Base-by-base conservation (phyloP, 2,329 filamentous ascomycete genomes). In the Graphiopsis chlorocephala region DNA sequence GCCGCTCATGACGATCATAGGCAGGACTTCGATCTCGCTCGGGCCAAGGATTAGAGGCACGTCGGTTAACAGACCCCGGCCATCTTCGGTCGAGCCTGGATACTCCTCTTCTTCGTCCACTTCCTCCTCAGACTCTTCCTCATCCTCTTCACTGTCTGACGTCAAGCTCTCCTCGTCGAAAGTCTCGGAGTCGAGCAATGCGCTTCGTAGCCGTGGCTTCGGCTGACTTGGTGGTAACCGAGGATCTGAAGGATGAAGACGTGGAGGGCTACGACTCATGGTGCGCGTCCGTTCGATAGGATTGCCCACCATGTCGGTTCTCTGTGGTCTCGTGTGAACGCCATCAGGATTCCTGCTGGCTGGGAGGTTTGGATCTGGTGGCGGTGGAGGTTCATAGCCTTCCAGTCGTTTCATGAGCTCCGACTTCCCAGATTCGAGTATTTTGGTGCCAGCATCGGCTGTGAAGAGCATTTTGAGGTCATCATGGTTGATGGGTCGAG, bases 1-100 rank as follows among this genome's bases (percentile, higher is more conserved):
- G 67, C 93, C 96, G 15, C 92, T 93, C 81, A 97, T 97, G 72
- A 98, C 90, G 66, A 97, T 96, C 93, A 97, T 97, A 63, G 96
- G 94, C 61, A 98, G 81, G 6, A 95, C 93, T 77, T 98, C 94
- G 62, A 97, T 97, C 78, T 98, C 94, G 64, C 93, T 93, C 0
- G 94, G 94, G 50, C 96, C 93, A 31, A 98, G 83, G 42, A 97
- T 96, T 69, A 98, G 90, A 31, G 94, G 94, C 14, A 98, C 92
- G 75, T 98, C 94, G 0, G 94, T 97, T 63, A 98, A 81, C 15
- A 98, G 81, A 14, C 94, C 94, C 20, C 92, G 90, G 73, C 91
- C 84, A 25, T 91, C 90, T 3, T 91, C 91, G 26, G 73, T 77
- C 3, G 74, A 76, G 17, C 81, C 82, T 15, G 80, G 79, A 69